Evolutionary conservation across 192 early-diverging fungal genomes (phyloP).

Genomic region (Geranomyces variabilis): DNA sequence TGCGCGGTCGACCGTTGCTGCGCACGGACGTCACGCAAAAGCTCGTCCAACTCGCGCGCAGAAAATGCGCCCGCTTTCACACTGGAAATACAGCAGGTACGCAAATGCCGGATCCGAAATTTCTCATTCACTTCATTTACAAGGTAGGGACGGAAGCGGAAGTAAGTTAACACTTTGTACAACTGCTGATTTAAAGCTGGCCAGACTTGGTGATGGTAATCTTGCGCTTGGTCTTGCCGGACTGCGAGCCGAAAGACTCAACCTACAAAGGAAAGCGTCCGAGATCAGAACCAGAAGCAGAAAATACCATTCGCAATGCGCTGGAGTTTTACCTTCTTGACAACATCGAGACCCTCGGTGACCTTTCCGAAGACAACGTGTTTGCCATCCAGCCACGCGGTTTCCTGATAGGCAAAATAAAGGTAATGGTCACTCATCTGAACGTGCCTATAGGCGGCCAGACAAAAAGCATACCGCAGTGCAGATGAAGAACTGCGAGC

Average conservation of each 20-base stretch:
- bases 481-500: slow-evolving; percentile 93
- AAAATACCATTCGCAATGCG: too few relatives aligned
- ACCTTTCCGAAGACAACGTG: slow-evolving; percentile 59
- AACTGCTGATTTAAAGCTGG: slow-evolving; percentile 41
- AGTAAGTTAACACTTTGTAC: too few relatives aligned
- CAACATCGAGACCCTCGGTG: slow-evolving; percentile 62
- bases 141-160: too few relatives aligned
- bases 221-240: slow-evolving; percentile 59
- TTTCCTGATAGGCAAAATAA: neutral
- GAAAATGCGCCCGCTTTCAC: too few relatives aligned
- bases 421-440: neutral
- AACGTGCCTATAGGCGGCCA: slow-evolving; percentile 25
- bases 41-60: too few relatives aligned
- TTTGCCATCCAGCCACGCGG: slow-evolving; percentile 50
- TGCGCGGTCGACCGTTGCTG: too few relatives aligned
- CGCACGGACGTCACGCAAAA: too few relatives aligned
- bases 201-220: slow-evolving; percentile 76
- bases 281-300: too few relatives aligned
- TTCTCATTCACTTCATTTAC: too few relatives aligned
- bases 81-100: too few relatives aligned
- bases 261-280: slow-evolving; percentile 40
- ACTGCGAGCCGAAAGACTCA: slow-evolving; percentile 67
- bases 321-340: slow-evolving; percentile 59
- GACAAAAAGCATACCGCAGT: slow-evolving; percentile 66
- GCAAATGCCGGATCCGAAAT: too few relatives aligned